These are phyloP conservation scores for Aspergillus campestris DNA, from an alignment of 495 filamentous ascomycete species.

Conservation along the genomic window DNA sequence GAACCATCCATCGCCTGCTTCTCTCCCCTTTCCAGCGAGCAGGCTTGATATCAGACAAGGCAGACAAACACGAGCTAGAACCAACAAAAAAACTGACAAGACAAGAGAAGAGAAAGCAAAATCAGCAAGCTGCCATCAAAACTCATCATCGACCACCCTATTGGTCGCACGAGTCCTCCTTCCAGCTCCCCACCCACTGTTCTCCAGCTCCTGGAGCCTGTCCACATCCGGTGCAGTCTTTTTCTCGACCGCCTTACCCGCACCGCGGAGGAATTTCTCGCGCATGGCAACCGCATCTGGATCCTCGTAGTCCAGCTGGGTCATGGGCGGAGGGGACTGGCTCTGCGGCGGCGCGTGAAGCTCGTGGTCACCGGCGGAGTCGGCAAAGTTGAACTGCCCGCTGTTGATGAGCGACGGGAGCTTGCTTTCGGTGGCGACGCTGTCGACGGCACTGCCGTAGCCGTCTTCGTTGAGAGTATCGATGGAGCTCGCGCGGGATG, in stretches of 20 bases:
- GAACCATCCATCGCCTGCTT: too few species aligned
- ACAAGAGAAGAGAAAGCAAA: conserved; percentile 1
- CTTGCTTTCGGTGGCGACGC: conserved; percentile 23
- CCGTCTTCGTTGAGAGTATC: conserved; percentile 50
- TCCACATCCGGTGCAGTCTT: conserved; percentile 16
- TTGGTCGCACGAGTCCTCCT: conserved; percentile 32
- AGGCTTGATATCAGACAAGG: too few species aligned
- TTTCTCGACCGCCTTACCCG: conserved; percentile 31
- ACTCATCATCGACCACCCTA: conserved; percentile 17
- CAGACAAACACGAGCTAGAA: neutral
- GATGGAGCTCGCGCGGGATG: conserved; percentile 45
- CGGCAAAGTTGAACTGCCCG: conserved; percentile 25
- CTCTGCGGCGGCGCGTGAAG: conserved; percentile 20
- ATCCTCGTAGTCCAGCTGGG: conserved; percentile 48
- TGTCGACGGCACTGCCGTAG: conserved; percentile 37
- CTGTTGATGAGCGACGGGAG: conserved; percentile 28
- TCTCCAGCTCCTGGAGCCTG: conserved; percentile 27
- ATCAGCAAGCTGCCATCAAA: conserved; percentile 1
- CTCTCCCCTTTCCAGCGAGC: too few species aligned
- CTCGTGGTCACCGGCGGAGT: conserved; percentile 10
- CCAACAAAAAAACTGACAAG: neutral
- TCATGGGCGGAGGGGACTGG: conserved; percentile 34
- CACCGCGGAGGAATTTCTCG: conserved; percentile 35
- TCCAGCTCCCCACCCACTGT: conserved; percentile 27
- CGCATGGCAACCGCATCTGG: conserved; percentile 42